These are phyloP conservation scores for Phytophthora gonapodyides DNA, from an alignment of 352 stramenopile genomes.

Conservation along the genomic window DNA sequence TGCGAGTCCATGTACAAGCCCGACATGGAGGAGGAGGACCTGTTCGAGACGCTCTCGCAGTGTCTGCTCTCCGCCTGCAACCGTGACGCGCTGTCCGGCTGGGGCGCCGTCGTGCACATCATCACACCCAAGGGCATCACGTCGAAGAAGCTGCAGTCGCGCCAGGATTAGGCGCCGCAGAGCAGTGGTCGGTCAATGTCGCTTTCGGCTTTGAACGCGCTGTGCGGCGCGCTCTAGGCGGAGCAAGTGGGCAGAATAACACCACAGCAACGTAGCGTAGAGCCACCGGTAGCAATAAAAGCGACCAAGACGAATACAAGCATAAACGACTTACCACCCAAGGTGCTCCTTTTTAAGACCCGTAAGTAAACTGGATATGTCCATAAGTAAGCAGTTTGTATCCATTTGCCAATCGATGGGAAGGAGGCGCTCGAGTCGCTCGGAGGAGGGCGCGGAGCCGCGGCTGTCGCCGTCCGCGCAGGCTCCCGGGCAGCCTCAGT, in stretches of 20 bases:
- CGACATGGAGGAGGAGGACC: conserved; percentile 95
- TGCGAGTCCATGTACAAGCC: conserved; percentile 98
- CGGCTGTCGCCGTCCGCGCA: background rate
- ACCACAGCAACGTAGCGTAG: background rate
- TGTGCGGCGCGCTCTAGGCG: background rate
- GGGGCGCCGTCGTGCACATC: conserved; percentile 99
- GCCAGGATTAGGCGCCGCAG: conserved; percentile 64
- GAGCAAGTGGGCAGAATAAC: conserved; percentile 1
- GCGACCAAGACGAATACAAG: conserved; percentile 17
- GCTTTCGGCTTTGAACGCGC: conserved; percentile 9
- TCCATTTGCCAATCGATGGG: conserved; percentile 25
- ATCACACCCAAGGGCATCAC: conserved; percentile 91
- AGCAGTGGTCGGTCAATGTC: conserved; percentile 5
- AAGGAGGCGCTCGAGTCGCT: conserved; percentile 13
- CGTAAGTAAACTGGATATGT: too few relatives aligned
- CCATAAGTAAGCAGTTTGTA: background rate
- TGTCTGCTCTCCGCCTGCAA: conserved; percentile 98
- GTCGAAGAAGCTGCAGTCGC: conserved; percentile 82
- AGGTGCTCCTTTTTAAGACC: too few relatives aligned
- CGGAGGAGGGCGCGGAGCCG: conserved; percentile 15
- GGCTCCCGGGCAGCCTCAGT: conserved; percentile 6
- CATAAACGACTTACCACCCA: background rate
- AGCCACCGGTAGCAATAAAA: conserved; percentile 8
- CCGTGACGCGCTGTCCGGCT: conserved; percentile 97
- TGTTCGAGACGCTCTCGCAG: conserved; percentile 99